Conservation (phyloP, 495 filamentous ascomycete species). For the Penicillium taxi region DNA sequence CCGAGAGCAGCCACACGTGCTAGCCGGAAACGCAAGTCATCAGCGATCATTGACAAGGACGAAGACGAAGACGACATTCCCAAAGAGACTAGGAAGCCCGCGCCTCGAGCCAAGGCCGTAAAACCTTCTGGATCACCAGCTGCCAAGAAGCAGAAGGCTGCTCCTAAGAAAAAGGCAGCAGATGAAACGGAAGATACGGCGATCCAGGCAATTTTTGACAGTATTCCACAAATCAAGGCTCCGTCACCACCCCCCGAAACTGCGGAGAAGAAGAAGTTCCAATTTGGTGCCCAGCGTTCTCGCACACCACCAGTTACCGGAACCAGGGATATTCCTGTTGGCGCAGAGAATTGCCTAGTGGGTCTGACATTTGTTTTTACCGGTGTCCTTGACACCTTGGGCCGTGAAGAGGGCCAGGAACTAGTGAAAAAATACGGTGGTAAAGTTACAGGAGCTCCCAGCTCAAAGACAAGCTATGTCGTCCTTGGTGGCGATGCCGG, state of each 20-base stretch:
- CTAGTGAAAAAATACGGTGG: slow-evolving; percentile 91
- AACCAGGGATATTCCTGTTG: slow-evolving; percentile 65
- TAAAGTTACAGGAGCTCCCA: slow-evolving; percentile 78
- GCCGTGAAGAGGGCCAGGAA: slow-evolving; percentile 76
- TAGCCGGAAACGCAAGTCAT: slow-evolving; percentile 51
- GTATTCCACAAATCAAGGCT: slow-evolving; percentile 69
- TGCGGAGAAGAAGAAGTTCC: slow-evolving; percentile 60
- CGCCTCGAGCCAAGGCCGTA: slow-evolving; percentile 5
- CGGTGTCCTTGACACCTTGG: slow-evolving; percentile 68
- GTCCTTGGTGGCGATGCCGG: slow-evolving; percentile 87
- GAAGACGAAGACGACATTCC: slow-evolving; percentile 25
- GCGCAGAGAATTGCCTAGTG: slow-evolving; percentile 82
- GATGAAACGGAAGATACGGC: slow-evolving; percentile 51
- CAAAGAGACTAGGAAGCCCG: slow-evolving; percentile 26
- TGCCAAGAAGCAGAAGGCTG: slow-evolving; percentile 52
- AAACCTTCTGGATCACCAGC: slow-evolving; percentile 29
- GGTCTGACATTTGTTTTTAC: slow-evolving; percentile 98
- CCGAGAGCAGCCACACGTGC: slow-evolving; percentile 32
- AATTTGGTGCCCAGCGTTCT: slow-evolving; percentile 51
- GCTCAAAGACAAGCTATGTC: slow-evolving; percentile 87
- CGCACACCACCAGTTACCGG: slow-evolving; percentile 53
- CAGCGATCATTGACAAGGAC: slow-evolving; percentile 39
- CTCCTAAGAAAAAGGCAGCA: slow-evolving; percentile 51
- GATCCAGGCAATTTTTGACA: slow-evolving; percentile 78
- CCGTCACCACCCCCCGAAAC: slow-evolving; percentile 69